Conservation (phyloP, 2,329 filamentous ascomycete genomes). For the Epichloe festucae region DNA sequence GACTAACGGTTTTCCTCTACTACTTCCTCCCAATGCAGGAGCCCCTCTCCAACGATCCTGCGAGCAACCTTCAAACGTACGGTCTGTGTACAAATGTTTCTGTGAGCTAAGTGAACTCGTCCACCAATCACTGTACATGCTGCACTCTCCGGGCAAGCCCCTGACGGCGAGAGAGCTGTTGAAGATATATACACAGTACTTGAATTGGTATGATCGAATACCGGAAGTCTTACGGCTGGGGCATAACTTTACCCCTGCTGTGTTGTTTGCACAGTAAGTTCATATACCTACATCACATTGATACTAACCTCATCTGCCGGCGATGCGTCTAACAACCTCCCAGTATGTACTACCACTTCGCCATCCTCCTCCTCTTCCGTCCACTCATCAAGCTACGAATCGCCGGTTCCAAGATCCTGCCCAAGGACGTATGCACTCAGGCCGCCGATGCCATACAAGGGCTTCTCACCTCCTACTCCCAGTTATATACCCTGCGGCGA, state of each 20-base stretch:
- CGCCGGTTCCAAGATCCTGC: slow-evolving; percentile 48
- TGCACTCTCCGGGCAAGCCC: slow-evolving; percentile 56
- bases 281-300: neutral
- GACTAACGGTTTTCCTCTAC: neutral
- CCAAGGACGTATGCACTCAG: slow-evolving; percentile 52
- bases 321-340: neutral
- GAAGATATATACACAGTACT: slow-evolving; percentile 52
- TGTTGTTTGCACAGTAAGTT: slow-evolving; percentile 60
- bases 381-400: slow-evolving; percentile 55
- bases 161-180: slow-evolving; percentile 52
- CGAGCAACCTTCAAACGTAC: slow-evolving; percentile 53
- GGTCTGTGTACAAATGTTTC: slow-evolving; percentile 55
- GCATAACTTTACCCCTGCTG: slow-evolving; percentile 59
- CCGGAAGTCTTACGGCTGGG: slow-evolving; percentile 51
- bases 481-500: slow-evolving; percentile 43
- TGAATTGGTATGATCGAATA: slow-evolving; percentile 58
- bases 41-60: slow-evolving; percentile 40
- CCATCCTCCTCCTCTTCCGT: slow-evolving; percentile 60
- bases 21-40: slow-evolving; percentile 19
- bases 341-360: slow-evolving; percentile 59
- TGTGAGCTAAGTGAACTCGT: slow-evolving; percentile 62
- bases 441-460: slow-evolving; percentile 47
- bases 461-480: slow-evolving; percentile 42
- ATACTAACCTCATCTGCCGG: neutral
- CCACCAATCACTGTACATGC: slow-evolving; percentile 55